Evolutionary conservation across 345 rosid species (phyloP), one percentile per base, ranked within the genome.

Genomic region (Aethionema arabicum): DNA sequence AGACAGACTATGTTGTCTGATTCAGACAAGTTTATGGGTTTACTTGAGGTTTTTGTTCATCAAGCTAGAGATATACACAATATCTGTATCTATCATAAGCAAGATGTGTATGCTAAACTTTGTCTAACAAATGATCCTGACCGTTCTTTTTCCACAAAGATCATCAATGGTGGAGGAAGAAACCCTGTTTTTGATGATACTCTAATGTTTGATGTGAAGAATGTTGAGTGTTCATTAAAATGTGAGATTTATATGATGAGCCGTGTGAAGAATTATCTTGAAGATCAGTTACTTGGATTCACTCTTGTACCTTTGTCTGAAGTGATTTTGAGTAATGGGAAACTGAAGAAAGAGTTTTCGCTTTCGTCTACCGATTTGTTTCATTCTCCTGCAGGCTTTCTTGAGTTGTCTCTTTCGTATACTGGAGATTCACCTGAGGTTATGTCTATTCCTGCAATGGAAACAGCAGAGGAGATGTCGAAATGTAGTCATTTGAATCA

Each of bases 201-300:
- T 32, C 78, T 95, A 27, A 67, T 52, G 43, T 81, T 88, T 12
- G 77, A 85, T 48, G 95, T 95, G 37, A 77, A 66, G 60, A 82
- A 77, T 9, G 44, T 85, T 13, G 97, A 90, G 13, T 72, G 82
- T 56, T 90, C 91, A 11, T 89, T 95, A 16, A 95, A 88, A 60
- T 88, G 97, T 62, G 99, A 95, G 83, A 76, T 95, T 58, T 95
- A 76, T 72, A 95, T 95, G 97, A 82, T 95, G 95, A 95, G 99
- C 70, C 79, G 99, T 58, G 99, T 90, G 70, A 90, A 62, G 86
- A 95, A 95, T 68, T 95, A 95, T 76, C 90, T 95, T 0, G 99
- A 87, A 69, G 99, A 95, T 68, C 99, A 90, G 82, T 65, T 88
- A 74, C 79, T 95, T 50, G 99, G 97, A 27, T 82, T 95, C 51